Evolutionary conservation across 208 protist species (phyloP), one percentile per base, ranked within the genome.

Genomic region (Acanthamoeba castellanii): DNA sequence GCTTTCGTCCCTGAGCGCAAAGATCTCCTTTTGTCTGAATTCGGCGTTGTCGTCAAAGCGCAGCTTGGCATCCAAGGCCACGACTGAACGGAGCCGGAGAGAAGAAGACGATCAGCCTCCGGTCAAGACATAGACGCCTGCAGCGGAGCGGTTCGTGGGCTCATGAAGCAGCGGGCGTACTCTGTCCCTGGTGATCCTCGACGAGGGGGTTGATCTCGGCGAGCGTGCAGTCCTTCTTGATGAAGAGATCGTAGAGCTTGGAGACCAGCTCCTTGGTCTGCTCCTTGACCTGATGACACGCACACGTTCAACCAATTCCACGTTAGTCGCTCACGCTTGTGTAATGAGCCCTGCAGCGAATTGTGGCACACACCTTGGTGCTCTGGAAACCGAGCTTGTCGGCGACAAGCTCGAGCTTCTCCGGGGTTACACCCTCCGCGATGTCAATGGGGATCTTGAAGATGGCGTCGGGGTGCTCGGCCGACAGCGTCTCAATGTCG

Each of bases 1-100:
- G 64, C 98, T 98, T 68, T 95, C 96, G 96, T 99, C 99, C 74
- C 98, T 97, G 92, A 98, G 95, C 45, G 94, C 97, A 94, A 99
- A 99, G 92, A 99, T 98, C 81, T 99, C 98, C 95, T 97, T 97
- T 95, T 99, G 99, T 94, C 99, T 98, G 94, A 99, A 99, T 30
- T 96, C 95, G 47, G 99, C 99, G 96, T 99, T 99, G 97, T 99
- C 99, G 97, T 99, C 99, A 96, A 99, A 99, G 96, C 98, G 99
- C 55, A 99, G 96, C 97, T 99, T 99, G n/a, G 99, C 99, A 95
- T 99, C 99, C 94, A 99, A 98, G 97, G 98, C 98, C 96, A 99
- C 98, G 32, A 99, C 98, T 66, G 27, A 6, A 50, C 4, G 11
- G 13, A 37, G 8, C 6, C 8, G 13, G 16, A 9, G 13, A 42